These are phyloP conservation scores for Eucalyptus sp. DNA, from an alignment of 345 rosid genomes.

Conservation along the genomic window DNA sequence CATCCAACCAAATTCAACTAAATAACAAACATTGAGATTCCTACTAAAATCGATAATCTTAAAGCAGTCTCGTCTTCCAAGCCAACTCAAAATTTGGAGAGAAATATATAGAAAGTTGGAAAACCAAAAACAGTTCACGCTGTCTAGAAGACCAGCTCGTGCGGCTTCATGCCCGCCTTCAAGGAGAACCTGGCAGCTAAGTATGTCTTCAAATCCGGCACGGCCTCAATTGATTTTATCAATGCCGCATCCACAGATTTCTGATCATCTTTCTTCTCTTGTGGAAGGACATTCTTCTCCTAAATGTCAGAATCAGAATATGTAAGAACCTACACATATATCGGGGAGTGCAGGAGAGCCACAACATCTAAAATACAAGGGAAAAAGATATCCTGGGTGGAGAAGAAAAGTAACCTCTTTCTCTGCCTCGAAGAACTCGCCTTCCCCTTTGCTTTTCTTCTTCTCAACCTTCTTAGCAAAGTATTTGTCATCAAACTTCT, in stretches of 20 bases:
- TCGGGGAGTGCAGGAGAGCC: background rate
- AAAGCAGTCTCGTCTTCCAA: background rate
- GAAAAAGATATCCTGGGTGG: background rate
- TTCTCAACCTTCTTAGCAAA: slow-evolving; percentile 61
- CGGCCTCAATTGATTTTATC: slow-evolving; percentile 51
- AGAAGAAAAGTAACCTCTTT: slow-evolving; percentile 36
- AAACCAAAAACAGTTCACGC: background rate
- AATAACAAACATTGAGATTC: background rate
- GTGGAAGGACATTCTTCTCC: slow-evolving; percentile 63
- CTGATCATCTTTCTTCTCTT: slow-evolving; percentile 80
- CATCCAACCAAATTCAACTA: background rate
- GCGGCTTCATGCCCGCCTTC: slow-evolving; percentile 73
- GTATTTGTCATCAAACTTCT: slow-evolving; percentile 62
- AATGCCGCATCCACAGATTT: slow-evolving; percentile 48
- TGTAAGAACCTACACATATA: background rate
- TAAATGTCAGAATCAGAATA: background rate
- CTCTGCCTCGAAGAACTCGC: slow-evolving; percentile 73
- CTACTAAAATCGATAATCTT: background rate
- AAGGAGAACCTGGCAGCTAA: slow-evolving; percentile 79
- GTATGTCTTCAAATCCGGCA: slow-evolving; percentile 67
- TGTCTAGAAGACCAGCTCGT: slow-evolving; percentile 63
- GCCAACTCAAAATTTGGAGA: background rate
- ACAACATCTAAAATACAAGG: background rate
- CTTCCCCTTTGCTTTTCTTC: slow-evolving; percentile 65
- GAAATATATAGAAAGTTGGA: background rate